phyloP scores from a whole-genome alignment of 1,284 basidiomycete species.

The Lignosus rhinocerotis region DNA sequence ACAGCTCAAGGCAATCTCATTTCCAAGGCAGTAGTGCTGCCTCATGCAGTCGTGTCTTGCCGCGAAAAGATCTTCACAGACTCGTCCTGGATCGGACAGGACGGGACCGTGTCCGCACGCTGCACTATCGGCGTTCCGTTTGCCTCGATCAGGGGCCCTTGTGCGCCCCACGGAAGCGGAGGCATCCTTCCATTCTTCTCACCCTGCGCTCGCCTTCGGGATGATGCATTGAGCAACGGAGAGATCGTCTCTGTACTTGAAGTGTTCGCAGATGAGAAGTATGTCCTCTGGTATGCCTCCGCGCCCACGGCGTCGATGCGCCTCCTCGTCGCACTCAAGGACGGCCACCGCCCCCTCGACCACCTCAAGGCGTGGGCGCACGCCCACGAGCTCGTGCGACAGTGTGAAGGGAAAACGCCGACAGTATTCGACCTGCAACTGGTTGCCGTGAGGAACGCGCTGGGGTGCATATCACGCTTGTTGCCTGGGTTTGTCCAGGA shows the following conservation, averaged over 20 bases:
- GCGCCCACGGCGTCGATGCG: slow-evolving; percentile 22
- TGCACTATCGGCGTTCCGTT: slow-evolving; percentile 22
- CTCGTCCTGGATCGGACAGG: slow-evolving; percentile 5
- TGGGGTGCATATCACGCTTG: slow-evolving; percentile 25
- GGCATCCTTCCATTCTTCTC: not conserved
- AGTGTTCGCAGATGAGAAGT: slow-evolving; percentile 45
- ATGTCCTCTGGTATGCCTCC: slow-evolving; percentile 49
- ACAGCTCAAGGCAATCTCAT: slow-evolving; percentile 3
- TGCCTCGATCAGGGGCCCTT: slow-evolving; percentile 2
- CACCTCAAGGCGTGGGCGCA: slow-evolving; percentile 60
- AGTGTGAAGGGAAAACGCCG: slow-evolving; percentile 7
- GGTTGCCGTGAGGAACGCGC: slow-evolving; percentile 27
- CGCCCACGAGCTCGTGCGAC: slow-evolving; percentile 35
- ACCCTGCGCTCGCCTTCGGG: not conserved
- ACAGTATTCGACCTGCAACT: slow-evolving; percentile 17
- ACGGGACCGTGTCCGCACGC: not conserved
- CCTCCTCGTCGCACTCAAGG: slow-evolving; percentile 50
- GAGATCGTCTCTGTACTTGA: slow-evolving; percentile 19
- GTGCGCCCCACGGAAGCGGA: not conserved
- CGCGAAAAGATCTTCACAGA: slow-evolving; percentile 23
- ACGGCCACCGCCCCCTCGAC: slow-evolving; percentile 45
- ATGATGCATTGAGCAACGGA: not conserved
- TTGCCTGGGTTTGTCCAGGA: slow-evolving; percentile 36
- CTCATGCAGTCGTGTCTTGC: slow-evolving; percentile 1
- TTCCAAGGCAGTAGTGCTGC: not conserved